Evolutionary conservation across 73 alveolate genomes (phyloP), one percentile per base, ranked within the genome.

Genomic region (Durusdinium trenchii): DNA sequence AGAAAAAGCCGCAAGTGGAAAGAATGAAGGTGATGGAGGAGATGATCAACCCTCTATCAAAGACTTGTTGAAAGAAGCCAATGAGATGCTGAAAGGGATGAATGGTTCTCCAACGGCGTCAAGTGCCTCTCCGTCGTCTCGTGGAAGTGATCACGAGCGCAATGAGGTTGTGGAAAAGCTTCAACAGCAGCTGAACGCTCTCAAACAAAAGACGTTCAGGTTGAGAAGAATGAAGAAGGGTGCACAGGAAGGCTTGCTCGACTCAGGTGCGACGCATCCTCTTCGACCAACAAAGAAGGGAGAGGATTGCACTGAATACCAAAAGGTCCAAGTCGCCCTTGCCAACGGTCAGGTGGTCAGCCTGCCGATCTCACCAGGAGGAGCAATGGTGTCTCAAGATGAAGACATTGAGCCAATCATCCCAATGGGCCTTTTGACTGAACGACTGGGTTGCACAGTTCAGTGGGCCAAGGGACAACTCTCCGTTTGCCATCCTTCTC

Each of bases 251-350:
- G 93, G 75, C 0, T 38, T 82, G 48, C 46, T 82, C 14, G 93
- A 82, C 73, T 48, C 75, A 48, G 93, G 93, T 0, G 93, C 93
- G 0, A 82, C 75, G 1, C 93, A 82, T 10, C 51, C 93, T 2
- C 30, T 48, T 1, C 47, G 93, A 10, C 26, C 20, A 1, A 18
- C 50, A 1, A 2, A 16, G 6, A 35, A 16, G 18, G 35, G 50
- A 10, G 93, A 82, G 12, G 51, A 82, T 6, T 32, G 2, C n/a
- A 3, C 38, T 6, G 20, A 43, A 2, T 45, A 14, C 23, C 40
- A 10, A 7, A 38, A 76, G n/a, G 60, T 76, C 30, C 42, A 43
- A 36, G 61, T 76, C 42, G 9, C n/a, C 36, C 20, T 76, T 36
- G 73, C 67, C 3, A 0, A 50, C 0, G 93, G 75, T 23, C 23